Percentiles rank a stretch among this genome's conserved stretches.
phyloP scores from a whole-genome alignment of 495 filamentous ascomycete species.

The Lophiotrema nucula region DNA sequence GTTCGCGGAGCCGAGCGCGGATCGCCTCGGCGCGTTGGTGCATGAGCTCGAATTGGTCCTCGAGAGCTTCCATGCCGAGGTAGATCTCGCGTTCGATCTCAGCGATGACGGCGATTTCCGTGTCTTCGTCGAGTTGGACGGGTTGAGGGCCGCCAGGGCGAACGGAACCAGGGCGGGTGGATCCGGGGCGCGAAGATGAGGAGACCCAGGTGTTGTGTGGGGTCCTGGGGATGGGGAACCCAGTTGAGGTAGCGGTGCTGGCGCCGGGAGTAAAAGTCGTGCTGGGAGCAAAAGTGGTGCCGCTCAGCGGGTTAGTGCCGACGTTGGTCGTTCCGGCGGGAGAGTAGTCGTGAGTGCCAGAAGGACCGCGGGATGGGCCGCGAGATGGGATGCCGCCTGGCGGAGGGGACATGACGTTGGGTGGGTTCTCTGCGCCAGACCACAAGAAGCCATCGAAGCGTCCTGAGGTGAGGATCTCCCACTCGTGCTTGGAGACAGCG shows the following conservation, averaged over 20 bases:
- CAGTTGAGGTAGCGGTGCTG: no score
- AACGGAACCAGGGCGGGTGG: constrained; percentile 14
- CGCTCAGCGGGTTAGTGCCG: neutral
- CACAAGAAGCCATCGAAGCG: constrained; percentile 97
- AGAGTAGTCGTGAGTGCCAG: neutral
- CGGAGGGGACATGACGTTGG: constrained; percentile 39
- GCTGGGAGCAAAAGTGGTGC: constrained; percentile 1
- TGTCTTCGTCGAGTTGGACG: constrained; percentile 90
- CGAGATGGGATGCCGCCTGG: constrained; percentile 24
- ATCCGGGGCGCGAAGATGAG: neutral
- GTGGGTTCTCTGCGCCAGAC: constrained; percentile 71
- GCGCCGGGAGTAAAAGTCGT: neutral
- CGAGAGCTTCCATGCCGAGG: constrained; percentile 86
- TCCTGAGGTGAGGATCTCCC: constrained; percentile 94
- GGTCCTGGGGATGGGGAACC: no score
- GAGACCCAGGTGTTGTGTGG: no score
- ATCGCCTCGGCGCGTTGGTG: constrained; percentile 82
- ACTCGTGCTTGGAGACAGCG: constrained; percentile 81
- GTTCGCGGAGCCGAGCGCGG: constrained; percentile 72
- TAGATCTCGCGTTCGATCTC: constrained; percentile 94
- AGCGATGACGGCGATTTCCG: constrained; percentile 82
- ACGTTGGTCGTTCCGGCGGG: constrained; percentile 15
- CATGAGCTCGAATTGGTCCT: constrained; percentile 91
- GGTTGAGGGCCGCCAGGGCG: constrained; percentile 46
- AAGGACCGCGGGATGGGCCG: constrained; percentile 34